Conservation (phyloP, 306 rosid genomes). For the Gastrolobium bilobum region DNA sequence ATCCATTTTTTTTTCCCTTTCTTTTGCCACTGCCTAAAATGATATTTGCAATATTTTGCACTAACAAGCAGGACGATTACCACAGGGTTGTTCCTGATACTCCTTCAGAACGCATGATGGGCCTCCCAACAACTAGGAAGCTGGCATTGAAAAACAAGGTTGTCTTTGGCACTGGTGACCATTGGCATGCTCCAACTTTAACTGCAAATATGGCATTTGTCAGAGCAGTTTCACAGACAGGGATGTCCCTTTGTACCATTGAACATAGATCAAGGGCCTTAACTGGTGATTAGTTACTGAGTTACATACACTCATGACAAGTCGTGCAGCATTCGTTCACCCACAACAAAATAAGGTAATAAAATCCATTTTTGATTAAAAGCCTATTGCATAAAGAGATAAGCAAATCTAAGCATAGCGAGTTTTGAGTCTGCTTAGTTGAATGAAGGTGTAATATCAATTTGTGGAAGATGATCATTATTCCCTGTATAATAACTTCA, state of each 20-base stretch:
- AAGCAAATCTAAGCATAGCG: slow-evolving; percentile 1
- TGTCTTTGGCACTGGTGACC: slow-evolving; percentile 92
- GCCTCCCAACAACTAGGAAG: slow-evolving; percentile 90
- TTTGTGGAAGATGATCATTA: slow-evolving; percentile 8
- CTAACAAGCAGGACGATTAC: slow-evolving; percentile 49
- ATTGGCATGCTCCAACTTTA: slow-evolving; percentile 84
- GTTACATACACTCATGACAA: slow-evolving; percentile 36
- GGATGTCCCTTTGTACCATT: slow-evolving; percentile 85
- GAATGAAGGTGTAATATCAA: slow-evolving; percentile 1
- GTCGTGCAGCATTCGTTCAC: slow-evolving; percentile 37
- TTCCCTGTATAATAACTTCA: slow-evolving; percentile 9
- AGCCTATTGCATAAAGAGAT: slow-evolving; percentile 13
- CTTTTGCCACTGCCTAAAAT: slow-evolving; percentile 17
- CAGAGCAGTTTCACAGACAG: slow-evolving; percentile 93
- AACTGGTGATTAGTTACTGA: slow-evolving; percentile 78
- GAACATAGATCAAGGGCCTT: slow-evolving; percentile 90
- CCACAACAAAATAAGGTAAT: slow-evolving; percentile 35
- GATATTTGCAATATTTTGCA: slow-evolving; percentile 28
- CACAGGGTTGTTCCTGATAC: slow-evolving; percentile 82
- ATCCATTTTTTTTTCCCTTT: slow-evolving; percentile 24
- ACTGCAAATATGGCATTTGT: slow-evolving; percentile 96
- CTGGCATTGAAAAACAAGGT: slow-evolving; percentile 88
- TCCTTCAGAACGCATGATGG: slow-evolving; percentile 83
- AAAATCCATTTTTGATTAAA: slow-evolving; percentile 23
- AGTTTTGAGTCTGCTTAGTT: slow-evolving; percentile 23